Evolutionary conservation across 192 early-diverging fungal genomes (phyloP).

Genomic region (Umbelopsis isabellina): DNA sequence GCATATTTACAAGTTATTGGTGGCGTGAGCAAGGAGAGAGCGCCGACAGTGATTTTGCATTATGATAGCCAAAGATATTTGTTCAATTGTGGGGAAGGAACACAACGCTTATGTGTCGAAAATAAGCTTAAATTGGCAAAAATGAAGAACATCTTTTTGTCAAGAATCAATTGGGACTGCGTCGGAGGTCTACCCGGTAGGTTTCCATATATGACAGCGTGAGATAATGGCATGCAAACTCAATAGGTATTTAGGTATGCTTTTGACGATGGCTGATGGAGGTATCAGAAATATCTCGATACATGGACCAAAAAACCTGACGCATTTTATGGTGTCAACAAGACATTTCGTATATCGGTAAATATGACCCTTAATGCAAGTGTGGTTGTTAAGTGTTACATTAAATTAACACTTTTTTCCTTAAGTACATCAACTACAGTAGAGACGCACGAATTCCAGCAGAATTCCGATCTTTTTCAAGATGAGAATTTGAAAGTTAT

Average conservation of each 20-base stretch:
- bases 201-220: background rate
- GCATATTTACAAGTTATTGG: slow-evolving; percentile 56
- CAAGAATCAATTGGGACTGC: slow-evolving; percentile 81
- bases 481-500: slow-evolving; percentile 71
- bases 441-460: slow-evolving; percentile 57
- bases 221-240: background rate
- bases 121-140: slow-evolving; percentile 73
- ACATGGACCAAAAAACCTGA: slow-evolving; percentile 79
- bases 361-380: background rate
- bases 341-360: slow-evolving; percentile 79
- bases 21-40: slow-evolving; percentile 47
- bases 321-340: slow-evolving; percentile 76
- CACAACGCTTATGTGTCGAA: slow-evolving; percentile 84
- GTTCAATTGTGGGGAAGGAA: slow-evolving; percentile 94
- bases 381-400: background rate
- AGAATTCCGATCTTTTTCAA: slow-evolving; percentile 47
- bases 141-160: slow-evolving; percentile 78
- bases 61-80: slow-evolving; percentile 81
- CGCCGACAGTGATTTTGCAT: slow-evolving; percentile 72
- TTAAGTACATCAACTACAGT: slow-evolving; percentile 48
- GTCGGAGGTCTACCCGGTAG: slow-evolving; percentile 89
- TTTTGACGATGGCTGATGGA: slow-evolving; percentile 85
- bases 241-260: slow-evolving; percentile 66
- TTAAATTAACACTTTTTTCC: slow-evolving; percentile 7
- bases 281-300: slow-evolving; percentile 65